Base-by-base conservation (phyloP, 768 basidiomycete species). In the Suillus americanus region DNA sequence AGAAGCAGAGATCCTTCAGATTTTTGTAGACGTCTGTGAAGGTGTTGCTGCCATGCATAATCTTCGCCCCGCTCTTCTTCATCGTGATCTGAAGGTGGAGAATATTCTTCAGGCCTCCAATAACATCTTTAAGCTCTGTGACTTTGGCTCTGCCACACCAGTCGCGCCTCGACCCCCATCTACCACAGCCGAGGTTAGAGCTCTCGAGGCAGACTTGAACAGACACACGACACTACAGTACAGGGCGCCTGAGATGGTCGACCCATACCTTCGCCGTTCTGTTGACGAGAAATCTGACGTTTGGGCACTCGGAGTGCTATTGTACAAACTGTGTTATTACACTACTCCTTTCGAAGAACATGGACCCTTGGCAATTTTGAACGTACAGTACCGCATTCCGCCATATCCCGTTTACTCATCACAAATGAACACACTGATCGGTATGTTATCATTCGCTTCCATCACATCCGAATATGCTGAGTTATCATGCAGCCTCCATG, bases 301-400 rank as follows among this genome's bases (percentile, higher is more conserved):
- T 0, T 99, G 97, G 97, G 97, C 97, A 0, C 83, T 99, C 28
- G 97, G 97, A 28, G 95, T 99, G 18, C 80, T 99, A 65, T 83
- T 99, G 16, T 99, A 98, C 82, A 99, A 99, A 81, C 86, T 99
- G 16, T 99, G 97, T 77, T 99, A 98, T 79, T 99, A 99, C 77
- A 99, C 96, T 0, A 99, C 97, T 0, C 97, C 97, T 0, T 99
- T 99, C 72, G 97, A 99, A 76, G 97, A 98, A 72, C 95, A 98
- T 70, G 97, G 97, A 0, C 92, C 94, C 3, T 80, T 99, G 60
- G 97, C 97, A 3, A 99, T 99, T 67, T 82, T 99, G 67, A 98
- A 98, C 72, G 96, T 96, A 41, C 94, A 96, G 71, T 99, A 98
- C 77, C 90, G 89, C 68, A 91, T 92, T 55, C 95, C 94, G 2